A percentile compares a stretch with the other conserved stretches of the same genome.
Conservation (phyloP, 495 filamentous ascomycete genomes). For the Monascus purpureus region DNA sequence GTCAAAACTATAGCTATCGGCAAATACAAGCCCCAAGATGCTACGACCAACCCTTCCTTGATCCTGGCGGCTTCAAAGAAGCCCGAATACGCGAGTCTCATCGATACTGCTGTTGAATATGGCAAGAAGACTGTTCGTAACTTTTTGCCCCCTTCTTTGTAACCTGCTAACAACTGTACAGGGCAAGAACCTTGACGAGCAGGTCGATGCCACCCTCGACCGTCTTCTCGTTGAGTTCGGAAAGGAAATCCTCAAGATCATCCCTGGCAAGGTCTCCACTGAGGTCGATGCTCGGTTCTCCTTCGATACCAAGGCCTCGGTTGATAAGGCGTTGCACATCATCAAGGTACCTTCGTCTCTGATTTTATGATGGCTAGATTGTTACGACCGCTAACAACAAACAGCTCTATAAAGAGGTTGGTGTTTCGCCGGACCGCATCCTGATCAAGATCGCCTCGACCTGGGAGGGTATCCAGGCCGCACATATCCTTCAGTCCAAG, state of each 20-base stretch:
- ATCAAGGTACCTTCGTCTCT: slow-evolving; percentile 54
- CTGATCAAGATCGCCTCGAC: slow-evolving; percentile 46
- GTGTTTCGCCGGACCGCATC: slow-evolving; percentile 85
- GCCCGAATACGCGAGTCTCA: slow-evolving; percentile 83
- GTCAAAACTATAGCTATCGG: slow-evolving; percentile 62
- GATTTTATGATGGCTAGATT: neutral
- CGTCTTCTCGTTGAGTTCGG: slow-evolving; percentile 95
- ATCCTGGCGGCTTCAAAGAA: slow-evolving; percentile 98
- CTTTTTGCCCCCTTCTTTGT: neutral
- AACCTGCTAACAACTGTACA: slow-evolving; percentile 5
- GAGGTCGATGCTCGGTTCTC: slow-evolving; percentile 96
- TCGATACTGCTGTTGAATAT: slow-evolving; percentile 73
- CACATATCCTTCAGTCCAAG: slow-evolving; percentile 82
- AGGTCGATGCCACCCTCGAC: slow-evolving; percentile 78
- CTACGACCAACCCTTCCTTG: slow-evolving; percentile 96
- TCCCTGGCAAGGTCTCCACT: slow-evolving; percentile 96
- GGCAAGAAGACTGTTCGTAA: slow-evolving; percentile 59
- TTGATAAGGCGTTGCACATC: slow-evolving; percentile 94
- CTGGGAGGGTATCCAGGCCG: slow-evolving; percentile 95
- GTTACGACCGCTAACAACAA: neutral
- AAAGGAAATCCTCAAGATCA: slow-evolving; percentile 90
- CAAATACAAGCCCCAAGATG: slow-evolving; percentile 99
- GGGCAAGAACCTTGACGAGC: slow-evolving; percentile 48
- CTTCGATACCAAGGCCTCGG: slow-evolving; percentile 82
- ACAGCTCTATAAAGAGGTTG: slow-evolving; percentile 83